phyloP scores from a whole-genome alignment of 306 rosid species.

The Medicago arabica region DNA sequence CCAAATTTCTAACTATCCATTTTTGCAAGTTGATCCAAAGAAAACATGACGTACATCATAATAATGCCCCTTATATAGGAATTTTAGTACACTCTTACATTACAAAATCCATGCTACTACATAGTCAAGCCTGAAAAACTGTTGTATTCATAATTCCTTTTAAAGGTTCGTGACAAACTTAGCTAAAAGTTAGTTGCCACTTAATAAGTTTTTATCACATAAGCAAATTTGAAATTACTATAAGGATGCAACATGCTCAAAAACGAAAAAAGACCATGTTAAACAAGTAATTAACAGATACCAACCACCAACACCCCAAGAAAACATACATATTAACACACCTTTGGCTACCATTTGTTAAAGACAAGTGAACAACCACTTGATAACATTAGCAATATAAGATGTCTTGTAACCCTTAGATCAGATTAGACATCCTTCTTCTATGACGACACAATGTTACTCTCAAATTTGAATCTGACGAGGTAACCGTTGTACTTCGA shows the following conservation, averaged over 20 bases:
- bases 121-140: slow-evolving; percentile 23
- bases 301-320: slow-evolving; percentile 39
- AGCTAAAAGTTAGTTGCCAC: slow-evolving; percentile 20
- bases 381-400: slow-evolving; percentile 37
- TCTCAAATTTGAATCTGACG: slow-evolving; percentile 74
- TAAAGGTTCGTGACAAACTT: slow-evolving; percentile 30
- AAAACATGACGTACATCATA: not conserved
- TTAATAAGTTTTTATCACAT: slow-evolving; percentile 41
- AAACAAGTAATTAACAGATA: slow-evolving; percentile 44
- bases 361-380: slow-evolving; percentile 35
- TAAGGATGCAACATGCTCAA: slow-evolving; percentile 41
- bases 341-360: slow-evolving; percentile 30
- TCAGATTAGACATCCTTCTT: slow-evolving; percentile 85
- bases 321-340: slow-evolving; percentile 38
- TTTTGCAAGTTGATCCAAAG: not conserved
- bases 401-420: slow-evolving; percentile 41
- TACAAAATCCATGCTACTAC: not conserved
- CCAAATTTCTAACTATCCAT: not conserved
- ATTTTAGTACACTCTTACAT: not conserved
- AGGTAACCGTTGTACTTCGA: slow-evolving; percentile 54
- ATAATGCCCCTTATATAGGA: not conserved
- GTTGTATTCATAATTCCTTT: slow-evolving; percentile 21
- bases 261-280: slow-evolving; percentile 36
- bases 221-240: slow-evolving; percentile 35
- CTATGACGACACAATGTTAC: slow-evolving; percentile 61